Base-by-base conservation (phyloP, 164 flowering plant species). In the Stephania japonica region DNA sequence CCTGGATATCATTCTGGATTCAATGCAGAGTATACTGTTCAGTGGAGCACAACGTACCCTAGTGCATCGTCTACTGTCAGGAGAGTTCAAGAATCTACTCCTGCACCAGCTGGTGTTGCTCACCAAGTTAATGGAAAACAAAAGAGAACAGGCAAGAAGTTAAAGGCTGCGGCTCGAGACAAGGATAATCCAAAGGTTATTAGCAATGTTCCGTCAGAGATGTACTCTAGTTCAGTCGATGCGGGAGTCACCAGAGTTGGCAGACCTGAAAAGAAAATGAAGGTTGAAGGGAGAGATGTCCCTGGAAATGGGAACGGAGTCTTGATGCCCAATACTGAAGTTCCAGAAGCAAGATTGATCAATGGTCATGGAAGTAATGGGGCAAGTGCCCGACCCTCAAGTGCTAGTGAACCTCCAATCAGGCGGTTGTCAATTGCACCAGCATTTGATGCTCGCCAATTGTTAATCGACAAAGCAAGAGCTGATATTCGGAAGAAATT, bases 381-480 rank as follows among this genome's bases (percentile, higher is more conserved):
- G 56, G 78, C 21, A 26, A 71, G 73, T 72, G 56, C 75, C 42
- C 83, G 79, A 74, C 70, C 75, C 27, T 47, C 78, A n/a, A 41
- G 42, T 32, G n/a, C 81, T 61, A 62, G 67, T 73, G 87, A 82
- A 49, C 62, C 65, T 67, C 74, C 83, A 41, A 66, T 42, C 53
- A 84, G 77, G 65, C 86, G 82, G 5, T 70, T 56, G 73, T 78
- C 88, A 0, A 69, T 77, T 65, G 84, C 83, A 32, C 91, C 92
- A 14, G 83, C 84, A 23, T 82, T 91, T 79, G 96, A 91, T 84
- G 83, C 86, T 63, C 83, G 97, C 70, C 83, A 86, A 77, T 73
- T 90, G 77, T 81, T 94, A 75, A 85, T 91, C 61, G 83, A 86
- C 70, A 91, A 88, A 80, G 94, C 97, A 67, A 88, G 88, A 80